Evolutionary conservation across 306 rosid genomes (phyloP), one percentile per base, ranked within the genome.

Genomic region (Dicorynia guianensis): DNA sequence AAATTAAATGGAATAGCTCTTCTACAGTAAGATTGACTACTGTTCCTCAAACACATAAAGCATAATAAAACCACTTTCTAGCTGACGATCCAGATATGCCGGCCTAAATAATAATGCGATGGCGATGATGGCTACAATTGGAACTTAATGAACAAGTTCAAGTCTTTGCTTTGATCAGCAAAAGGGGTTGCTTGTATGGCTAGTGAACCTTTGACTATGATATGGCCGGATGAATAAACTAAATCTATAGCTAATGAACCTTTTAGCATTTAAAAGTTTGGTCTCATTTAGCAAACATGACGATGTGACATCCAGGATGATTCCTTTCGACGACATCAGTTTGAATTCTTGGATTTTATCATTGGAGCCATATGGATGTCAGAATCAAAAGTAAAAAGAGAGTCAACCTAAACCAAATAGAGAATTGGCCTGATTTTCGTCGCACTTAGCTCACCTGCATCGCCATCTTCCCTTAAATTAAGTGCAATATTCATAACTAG

Each of bases 181-280:
- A 35, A 11, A 3, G 30, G 34, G 1, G 62, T 52, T 36, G 62
- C 74, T 38, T 69, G 74, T 71, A n/a, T 57, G 20, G 39, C 15
- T 7, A 11, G 10, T 20, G 20, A 25, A 6, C 14, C 36, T 55
- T 42, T n/a, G n/a, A n/a, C n/a, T n/a, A n/a, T n/a, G n/a, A n/a
- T n/a, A n/a, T n/a, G n/a, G n/a, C n/a, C n/a, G n/a, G n/a, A n/a
- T n/a, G n/a, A n/a, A n/a, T n/a, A n/a, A n/a, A n/a, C n/a, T n/a
- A n/a, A 55, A 40, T 20, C 18, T 56, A 71, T 20, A 6, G 8
- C 61, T 33, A 11, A 6, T 17, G 17, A 17, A 33, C 30, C 3
- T 56, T 20, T n/a, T 58, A 25, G 3, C 33, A 33, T 11, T 12
- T 25, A 33, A 58, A 25, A 46, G n/a, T 36, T 8, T 44, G 10